Conservation (phyloP, 2,329 filamentous ascomycete species). For the Venturia carpophila region DNA sequence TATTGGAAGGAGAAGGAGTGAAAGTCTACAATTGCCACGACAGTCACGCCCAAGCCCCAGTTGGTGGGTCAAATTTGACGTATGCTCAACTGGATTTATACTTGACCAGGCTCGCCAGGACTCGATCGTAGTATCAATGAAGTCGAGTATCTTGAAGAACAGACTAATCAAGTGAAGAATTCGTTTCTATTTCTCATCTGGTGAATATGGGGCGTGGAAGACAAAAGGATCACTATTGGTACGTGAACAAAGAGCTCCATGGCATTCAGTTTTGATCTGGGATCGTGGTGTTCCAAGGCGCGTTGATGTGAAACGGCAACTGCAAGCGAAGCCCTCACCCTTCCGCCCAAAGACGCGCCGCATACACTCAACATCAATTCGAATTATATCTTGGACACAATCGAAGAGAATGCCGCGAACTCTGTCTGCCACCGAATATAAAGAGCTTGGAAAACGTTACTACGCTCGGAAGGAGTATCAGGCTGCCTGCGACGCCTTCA, state of each 20-base stretch:
- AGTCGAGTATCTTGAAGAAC: not conserved
- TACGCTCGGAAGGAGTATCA: constrained; percentile 32
- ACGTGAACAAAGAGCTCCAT: not conserved
- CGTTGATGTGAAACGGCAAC: not conserved
- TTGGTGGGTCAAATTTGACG: no score
- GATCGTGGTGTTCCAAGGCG: not conserved
- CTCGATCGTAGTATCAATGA: not conserved
- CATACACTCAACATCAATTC: not conserved
- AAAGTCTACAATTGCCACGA: not conserved
- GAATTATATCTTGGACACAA: not conserved
- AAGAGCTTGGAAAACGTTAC: constrained; percentile 30
- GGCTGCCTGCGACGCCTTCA: constrained; percentile 30
- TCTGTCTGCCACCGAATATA: constrained; percentile 30
- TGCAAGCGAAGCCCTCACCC: not conserved
- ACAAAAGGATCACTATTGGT: not conserved
- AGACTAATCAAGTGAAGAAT: no score
- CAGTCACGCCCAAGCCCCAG: no score
- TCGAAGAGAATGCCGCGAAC: constrained; percentile 25
- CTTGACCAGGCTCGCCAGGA: no score
- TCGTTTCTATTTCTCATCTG: not conserved
- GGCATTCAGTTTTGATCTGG: not conserved
- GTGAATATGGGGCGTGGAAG: not conserved
- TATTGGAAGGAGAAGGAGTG: not conserved
- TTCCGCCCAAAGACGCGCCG: not conserved
- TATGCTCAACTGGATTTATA: no score